Evolutionary conservation across 2,329 filamentous ascomycete genomes (phyloP).

Genomic region (Sarocladium brachiariae): DNA sequence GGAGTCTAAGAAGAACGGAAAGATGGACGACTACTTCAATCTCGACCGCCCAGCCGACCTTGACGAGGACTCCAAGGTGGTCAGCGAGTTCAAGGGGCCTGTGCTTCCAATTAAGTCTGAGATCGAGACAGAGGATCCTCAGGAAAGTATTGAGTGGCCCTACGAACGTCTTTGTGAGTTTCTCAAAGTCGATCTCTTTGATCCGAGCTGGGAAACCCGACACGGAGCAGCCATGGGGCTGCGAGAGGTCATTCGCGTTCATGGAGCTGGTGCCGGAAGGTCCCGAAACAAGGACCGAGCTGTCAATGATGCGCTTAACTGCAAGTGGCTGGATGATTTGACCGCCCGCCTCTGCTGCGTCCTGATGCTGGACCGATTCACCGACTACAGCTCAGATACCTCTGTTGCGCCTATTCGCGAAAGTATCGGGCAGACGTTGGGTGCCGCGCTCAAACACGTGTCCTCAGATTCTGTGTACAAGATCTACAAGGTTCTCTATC

Average conservation of each 20-base stretch:
- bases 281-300: constrained; percentile 58
- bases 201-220: constrained; percentile 88
- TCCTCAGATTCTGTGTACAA: constrained; percentile 71
- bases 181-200: constrained; percentile 87
- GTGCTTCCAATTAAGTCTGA: constrained; percentile 77
- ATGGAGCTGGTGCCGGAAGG: constrained; percentile 82
- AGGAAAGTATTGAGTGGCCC: constrained; percentile 83
- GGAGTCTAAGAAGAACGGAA: constrained; percentile 55
- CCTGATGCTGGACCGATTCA: constrained; percentile 94
- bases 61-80: constrained; percentile 86
- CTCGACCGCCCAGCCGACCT: constrained; percentile 70
- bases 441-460: constrained; percentile 80
- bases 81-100: constrained; percentile 91
- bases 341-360: constrained; percentile 94
- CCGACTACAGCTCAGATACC: constrained; percentile 95
- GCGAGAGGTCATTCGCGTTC: constrained; percentile 84
- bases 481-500: constrained; percentile 77
- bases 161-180: constrained; percentile 92
- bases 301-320: constrained; percentile 76
- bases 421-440: constrained; percentile 88
- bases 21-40: constrained; percentile 79
- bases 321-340: constrained; percentile 85
- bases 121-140: constrained; percentile 68
- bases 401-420: constrained; percentile 94
- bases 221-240: constrained; percentile 95